Evolutionary conservation across 2,329 filamentous ascomycete species (phyloP).

Genomic region (Grosmannia clavigera): DNA sequence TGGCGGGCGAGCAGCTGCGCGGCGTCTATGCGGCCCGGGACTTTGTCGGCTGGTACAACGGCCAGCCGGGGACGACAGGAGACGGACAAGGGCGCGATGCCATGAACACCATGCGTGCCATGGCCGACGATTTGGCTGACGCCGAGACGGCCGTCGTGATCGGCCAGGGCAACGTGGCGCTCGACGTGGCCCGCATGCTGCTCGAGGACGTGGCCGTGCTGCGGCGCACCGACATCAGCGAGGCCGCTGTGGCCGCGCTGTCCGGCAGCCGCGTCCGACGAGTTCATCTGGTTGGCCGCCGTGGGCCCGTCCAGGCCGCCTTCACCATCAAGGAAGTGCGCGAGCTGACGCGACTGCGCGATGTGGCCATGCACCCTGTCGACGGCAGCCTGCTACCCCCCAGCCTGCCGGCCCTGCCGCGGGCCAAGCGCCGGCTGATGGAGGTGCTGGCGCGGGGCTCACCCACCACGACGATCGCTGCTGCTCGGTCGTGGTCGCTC

Average conservation of each 20-base stretch:
- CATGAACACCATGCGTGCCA: background rate
- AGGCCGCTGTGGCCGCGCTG: slow-evolving; percentile 64
- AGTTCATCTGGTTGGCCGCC: slow-evolving; percentile 77
- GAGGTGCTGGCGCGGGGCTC: slow-evolving; percentile 73
- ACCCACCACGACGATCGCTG: slow-evolving; percentile 29
- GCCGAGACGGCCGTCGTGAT: slow-evolving; percentile 80
- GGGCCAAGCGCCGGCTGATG: slow-evolving; percentile 64
- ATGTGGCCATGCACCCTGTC: slow-evolving; percentile 59
- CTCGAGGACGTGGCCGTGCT: slow-evolving; percentile 63
- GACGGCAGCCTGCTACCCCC: slow-evolving; percentile 53
- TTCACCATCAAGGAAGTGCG: slow-evolving; percentile 93
- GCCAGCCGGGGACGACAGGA: slow-evolving; percentile 61
- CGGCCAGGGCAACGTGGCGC: slow-evolving; percentile 89
- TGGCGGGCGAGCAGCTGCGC: slow-evolving; percentile 66
- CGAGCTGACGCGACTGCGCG: slow-evolving; percentile 68
- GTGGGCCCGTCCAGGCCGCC: slow-evolving; percentile 83
- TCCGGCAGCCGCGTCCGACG: slow-evolving; percentile 61
- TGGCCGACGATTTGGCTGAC: slow-evolving; percentile 55
- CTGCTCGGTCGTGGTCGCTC: slow-evolving; percentile 65
- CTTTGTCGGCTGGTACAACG: slow-evolving; percentile 98
- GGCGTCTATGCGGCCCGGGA: slow-evolving; percentile 80
- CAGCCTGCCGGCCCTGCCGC: slow-evolving; percentile 56
- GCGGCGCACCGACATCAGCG: slow-evolving; percentile 76
- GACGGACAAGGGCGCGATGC: background rate
- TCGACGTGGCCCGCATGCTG: slow-evolving; percentile 85